phyloP scores from a whole-genome alignment of 108 stramenopile species.

The Discostella pseudostelligera region DNA sequence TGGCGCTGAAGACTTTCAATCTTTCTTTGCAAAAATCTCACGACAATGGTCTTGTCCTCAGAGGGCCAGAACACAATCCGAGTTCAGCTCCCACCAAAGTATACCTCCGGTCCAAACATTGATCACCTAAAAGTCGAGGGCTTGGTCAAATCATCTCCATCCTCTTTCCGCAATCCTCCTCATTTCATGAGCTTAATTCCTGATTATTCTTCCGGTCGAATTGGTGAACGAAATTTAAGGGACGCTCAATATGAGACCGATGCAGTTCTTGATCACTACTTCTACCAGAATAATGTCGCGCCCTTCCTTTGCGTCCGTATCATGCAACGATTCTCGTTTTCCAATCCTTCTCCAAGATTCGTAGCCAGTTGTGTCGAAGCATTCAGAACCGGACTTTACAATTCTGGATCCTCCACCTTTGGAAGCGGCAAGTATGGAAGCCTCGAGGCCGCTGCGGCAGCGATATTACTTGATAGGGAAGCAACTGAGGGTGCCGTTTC shows the following conservation, averaged over 20 bases:
- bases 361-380: constrained; percentile 49
- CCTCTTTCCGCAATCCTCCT: constrained; percentile 63
- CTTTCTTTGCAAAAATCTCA: not conserved
- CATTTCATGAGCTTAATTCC: constrained; percentile 50
- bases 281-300: constrained; percentile 60
- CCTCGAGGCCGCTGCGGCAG: constrained; percentile 57
- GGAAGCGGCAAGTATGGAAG: constrained; percentile 56
- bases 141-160: constrained; percentile 4
- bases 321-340: constrained; percentile 59
- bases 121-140: constrained; percentile 45
- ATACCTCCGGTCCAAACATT: constrained; percentile 27
- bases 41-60: not conserved
- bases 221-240: constrained; percentile 41
- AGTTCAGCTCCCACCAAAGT: constrained; percentile 14
- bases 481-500: constrained; percentile 43
- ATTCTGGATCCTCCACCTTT: constrained; percentile 31
- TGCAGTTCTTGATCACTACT: constrained; percentile 66
- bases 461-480: constrained; percentile 62
- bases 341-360: constrained; percentile 65
- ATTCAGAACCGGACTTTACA: constrained; percentile 57
- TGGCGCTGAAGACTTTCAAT: not conserved
- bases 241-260: constrained; percentile 73
- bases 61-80: constrained; percentile 28
- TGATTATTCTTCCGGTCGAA: constrained; percentile 24
- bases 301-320: constrained; percentile 61